phyloP scores from a whole-genome alignment of 2,329 filamentous ascomycete genomes.

The Rhynchosporium secalis region DNA sequence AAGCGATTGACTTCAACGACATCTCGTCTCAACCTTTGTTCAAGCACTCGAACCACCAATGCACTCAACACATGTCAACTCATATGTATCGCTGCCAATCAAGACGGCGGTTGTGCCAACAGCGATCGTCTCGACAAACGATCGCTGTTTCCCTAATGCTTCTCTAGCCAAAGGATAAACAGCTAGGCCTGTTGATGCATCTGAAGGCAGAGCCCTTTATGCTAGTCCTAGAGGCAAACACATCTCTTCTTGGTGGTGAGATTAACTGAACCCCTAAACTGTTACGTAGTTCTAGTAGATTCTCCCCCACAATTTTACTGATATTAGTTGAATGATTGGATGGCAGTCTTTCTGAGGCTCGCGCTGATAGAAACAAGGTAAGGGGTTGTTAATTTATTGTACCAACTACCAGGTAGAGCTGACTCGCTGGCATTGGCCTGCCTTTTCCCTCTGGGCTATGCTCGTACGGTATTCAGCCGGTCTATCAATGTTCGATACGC shows the following conservation, averaged over 20 bases:
- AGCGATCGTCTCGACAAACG: not conserved
- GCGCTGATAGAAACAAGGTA: no score
- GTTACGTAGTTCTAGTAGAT: no score
- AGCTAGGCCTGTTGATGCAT: constrained; percentile 2
- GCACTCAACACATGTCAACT: constrained; percentile 18
- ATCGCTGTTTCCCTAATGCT: constrained; percentile 9
- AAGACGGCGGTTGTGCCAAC: not conserved
- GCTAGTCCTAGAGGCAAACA: not conserved
- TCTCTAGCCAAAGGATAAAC: constrained; percentile 11
- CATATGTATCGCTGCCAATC: constrained; percentile 1
- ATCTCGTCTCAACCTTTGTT: constrained; percentile 8
- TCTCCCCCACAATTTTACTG: no score
- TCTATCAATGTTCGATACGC: constrained; percentile 9
- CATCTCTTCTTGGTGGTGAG: not conserved
- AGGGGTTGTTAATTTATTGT: no score
- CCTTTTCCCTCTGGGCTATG: not conserved
- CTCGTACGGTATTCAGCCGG: not conserved
- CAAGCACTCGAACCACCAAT: constrained; percentile 15
- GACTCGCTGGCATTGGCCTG: not conserved
- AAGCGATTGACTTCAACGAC: constrained; percentile 17
- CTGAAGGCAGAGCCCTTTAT: constrained; percentile 10
- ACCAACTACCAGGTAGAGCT: not conserved
- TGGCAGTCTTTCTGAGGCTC: no score
- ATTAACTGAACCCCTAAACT: no score
- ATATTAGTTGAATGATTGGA: no score